phyloP scores from a whole-genome alignment of 768 basidiomycete species.

The Thelephora ganbajun region DNA sequence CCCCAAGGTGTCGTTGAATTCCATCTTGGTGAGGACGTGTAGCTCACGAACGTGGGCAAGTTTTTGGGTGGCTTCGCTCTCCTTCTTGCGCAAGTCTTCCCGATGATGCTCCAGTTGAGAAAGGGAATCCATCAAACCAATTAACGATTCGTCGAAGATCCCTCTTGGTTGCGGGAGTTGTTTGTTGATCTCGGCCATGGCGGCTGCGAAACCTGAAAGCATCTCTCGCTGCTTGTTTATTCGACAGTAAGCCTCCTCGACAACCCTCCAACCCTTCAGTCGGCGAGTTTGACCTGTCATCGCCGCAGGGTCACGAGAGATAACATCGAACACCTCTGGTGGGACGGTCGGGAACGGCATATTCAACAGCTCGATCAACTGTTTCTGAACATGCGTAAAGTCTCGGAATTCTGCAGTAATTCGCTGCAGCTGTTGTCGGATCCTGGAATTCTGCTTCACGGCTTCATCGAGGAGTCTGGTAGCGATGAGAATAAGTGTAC shows the following conservation, averaged over 20 bases:
- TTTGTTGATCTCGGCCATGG: background rate
- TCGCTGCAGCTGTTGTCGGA: slow-evolving; percentile 55
- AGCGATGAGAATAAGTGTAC: slow-evolving; percentile 4
- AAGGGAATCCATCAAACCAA: slow-evolving; percentile 33
- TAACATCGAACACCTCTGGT: slow-evolving; percentile 55
- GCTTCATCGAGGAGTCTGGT: slow-evolving; percentile 47
- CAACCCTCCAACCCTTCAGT: slow-evolving; percentile 51
- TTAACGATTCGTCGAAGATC: slow-evolving; percentile 40
- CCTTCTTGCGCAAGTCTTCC: slow-evolving; percentile 28
- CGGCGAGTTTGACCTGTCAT: slow-evolving; percentile 53
- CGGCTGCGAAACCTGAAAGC: slow-evolving; percentile 8
- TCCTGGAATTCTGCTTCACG: slow-evolving; percentile 46
- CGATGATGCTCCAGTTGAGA: slow-evolving; percentile 34
- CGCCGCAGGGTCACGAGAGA: slow-evolving; percentile 67
- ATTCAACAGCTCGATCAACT: slow-evolving; percentile 33
- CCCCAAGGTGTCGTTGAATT: slow-evolving; percentile 50
- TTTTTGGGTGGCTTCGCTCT: slow-evolving; percentile 32
- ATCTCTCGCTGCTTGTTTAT: slow-evolving; percentile 43
- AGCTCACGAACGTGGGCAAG: slow-evolving; percentile 39
- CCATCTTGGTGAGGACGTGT: slow-evolving; percentile 43
- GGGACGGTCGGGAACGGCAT: slow-evolving; percentile 37
- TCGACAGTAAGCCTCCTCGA: slow-evolving; percentile 61
- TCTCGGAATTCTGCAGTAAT: slow-evolving; percentile 50
- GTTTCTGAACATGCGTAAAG: slow-evolving; percentile 46
- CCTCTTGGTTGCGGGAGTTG: slow-evolving; percentile 20